phyloP scores from a whole-genome alignment of 176 grass and related monocot genomes.

The Rhynchospora breviuscula region DNA sequence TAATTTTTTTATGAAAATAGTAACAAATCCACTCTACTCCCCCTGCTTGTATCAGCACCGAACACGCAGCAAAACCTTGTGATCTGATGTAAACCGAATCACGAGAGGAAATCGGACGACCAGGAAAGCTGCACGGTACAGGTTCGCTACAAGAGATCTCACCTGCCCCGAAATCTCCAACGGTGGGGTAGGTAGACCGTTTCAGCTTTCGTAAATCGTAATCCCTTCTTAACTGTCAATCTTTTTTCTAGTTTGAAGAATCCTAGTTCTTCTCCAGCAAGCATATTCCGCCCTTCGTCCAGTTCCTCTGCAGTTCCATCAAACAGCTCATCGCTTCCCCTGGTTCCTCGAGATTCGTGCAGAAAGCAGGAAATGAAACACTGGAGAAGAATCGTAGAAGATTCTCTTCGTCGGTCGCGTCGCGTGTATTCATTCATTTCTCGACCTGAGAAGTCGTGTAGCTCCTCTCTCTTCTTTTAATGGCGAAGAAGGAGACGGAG shows the following conservation, averaged over 20 bases:
- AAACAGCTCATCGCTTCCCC: neutral
- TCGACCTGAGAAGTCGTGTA: neutral
- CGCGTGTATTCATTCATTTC: neutral
- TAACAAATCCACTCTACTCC: no score
- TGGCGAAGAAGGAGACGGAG: constrained; percentile 25
- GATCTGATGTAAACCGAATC: neutral
- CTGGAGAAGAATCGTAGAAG: neutral
- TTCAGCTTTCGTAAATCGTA: neutral
- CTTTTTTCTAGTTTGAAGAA: constrained; percentile 1
- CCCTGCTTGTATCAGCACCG: no score
- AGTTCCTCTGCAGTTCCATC: neutral
- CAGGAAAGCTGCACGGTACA: neutral
- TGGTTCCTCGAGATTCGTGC: neutral
- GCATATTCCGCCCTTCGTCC: neutral
- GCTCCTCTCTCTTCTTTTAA: neutral
- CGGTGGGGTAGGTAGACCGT: no score
- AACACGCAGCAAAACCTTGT: no score
- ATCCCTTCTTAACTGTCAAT: constrained; percentile 1
- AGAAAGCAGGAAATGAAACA: neutral
- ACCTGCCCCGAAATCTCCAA: neutral
- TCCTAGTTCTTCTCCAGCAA: neutral
- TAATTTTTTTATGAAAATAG: no score
- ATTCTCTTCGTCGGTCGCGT: neutral
- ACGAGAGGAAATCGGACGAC: neutral
- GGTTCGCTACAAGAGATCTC: neutral